phyloP scores from a whole-genome alignment of 768 basidiomycete species.

The Rhizopogon vesiculosus region DNA sequence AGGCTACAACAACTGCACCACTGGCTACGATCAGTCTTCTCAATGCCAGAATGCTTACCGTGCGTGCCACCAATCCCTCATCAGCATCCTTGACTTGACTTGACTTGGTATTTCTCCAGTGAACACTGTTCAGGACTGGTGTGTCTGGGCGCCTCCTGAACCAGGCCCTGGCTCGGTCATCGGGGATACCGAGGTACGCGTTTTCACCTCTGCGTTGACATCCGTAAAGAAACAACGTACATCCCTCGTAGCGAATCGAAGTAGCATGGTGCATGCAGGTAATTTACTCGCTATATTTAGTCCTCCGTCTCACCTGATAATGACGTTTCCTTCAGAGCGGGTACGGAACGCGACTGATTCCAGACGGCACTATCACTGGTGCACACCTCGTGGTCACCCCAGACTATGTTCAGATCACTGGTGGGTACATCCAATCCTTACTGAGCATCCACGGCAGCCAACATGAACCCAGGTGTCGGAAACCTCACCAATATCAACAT shows the following conservation, averaged over 20 bases:
- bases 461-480: slow-evolving; percentile 45
- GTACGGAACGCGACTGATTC: slow-evolving; percentile 64
- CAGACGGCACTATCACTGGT: slow-evolving; percentile 62
- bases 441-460: slow-evolving; percentile 16
- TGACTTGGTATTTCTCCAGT: slow-evolving; percentile 28
- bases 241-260: slow-evolving; percentile 32
- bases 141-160: slow-evolving; percentile 46
- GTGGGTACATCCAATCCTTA: slow-evolving; percentile 22
- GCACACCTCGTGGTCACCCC: slow-evolving; percentile 70
- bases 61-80: slow-evolving; percentile 24
- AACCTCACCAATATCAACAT: slow-evolving; percentile 65
- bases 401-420: slow-evolving; percentile 72
- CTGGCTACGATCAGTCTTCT: slow-evolving; percentile 47
- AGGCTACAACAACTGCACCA: slow-evolving; percentile 65
- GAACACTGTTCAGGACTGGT: slow-evolving; percentile 54
- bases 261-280: slow-evolving; percentile 53
- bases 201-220: not conserved
- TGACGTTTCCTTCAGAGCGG: slow-evolving; percentile 34
- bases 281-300: slow-evolving; percentile 5
- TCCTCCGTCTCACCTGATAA: not conserved
- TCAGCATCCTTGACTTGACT: not conserved
- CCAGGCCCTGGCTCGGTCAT: slow-evolving; percentile 49
- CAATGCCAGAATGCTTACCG: slow-evolving; percentile 65
- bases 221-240: slow-evolving; percentile 10
- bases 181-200: slow-evolving; percentile 57